These are phyloP conservation scores for Eimeria acervulina DNA, from an alignment of 169 alveolate genomes.

Conservation along the genomic window DNA sequence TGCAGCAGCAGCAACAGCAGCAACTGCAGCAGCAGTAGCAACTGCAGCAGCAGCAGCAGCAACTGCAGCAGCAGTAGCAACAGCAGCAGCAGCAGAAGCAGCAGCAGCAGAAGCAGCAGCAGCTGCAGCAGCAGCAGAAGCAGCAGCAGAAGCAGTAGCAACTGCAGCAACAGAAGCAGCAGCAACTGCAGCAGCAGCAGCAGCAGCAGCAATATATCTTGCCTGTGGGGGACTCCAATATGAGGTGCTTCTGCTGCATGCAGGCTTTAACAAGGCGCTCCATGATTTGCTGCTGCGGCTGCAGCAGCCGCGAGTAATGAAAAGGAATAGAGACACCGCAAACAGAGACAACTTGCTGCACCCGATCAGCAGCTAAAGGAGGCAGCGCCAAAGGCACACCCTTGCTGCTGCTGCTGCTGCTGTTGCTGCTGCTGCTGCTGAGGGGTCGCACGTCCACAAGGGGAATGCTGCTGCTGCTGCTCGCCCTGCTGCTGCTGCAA, in stretches of 20 bases:
- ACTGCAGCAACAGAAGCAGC: no score
- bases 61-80: background rate
- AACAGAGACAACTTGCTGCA: background rate
- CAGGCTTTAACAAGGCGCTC: constrained; percentile 59
- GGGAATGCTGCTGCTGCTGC: constrained; percentile 14
- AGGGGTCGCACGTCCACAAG: background rate
- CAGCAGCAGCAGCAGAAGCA: no score
- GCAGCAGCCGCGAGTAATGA: constrained; percentile 22
- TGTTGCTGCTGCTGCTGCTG: background rate
- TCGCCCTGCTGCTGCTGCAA: background rate
- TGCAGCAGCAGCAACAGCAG: no score
- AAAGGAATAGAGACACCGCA: constrained; percentile 63
- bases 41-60: background rate
- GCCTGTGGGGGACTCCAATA: constrained; percentile 81
- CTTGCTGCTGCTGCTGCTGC: constrained; percentile 24
- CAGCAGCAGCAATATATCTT: background rate
- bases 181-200: no score
- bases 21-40: no score
- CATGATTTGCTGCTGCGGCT: constrained; percentile 76
- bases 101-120: no score
- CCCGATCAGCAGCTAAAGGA: background rate
- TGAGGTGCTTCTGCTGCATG: constrained; percentile 60
- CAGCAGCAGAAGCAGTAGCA: no score
- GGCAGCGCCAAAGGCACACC: background rate
- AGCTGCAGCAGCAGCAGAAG: no score